Evolutionary conservation across 306 rosid species (phyloP), one percentile per base, ranked within the genome.

Genomic region (Spatholobus suberectus): DNA sequence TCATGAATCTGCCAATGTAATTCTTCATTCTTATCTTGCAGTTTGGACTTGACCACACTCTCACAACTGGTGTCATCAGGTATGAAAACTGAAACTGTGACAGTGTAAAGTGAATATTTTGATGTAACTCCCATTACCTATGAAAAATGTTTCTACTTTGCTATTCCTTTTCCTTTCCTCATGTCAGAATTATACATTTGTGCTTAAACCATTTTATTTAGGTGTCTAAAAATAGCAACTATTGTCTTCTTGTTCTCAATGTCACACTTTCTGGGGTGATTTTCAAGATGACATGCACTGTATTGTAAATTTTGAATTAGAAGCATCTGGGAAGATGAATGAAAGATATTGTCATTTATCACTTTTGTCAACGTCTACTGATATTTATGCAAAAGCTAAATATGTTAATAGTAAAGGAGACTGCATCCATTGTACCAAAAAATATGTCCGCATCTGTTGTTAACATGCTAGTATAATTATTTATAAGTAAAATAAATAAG

Each of bases 41-140:
- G 99, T 96, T 96, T 88, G 99, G 99, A 86, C 98, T 94, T 61
- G 98, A 94, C 76, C 97, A 94, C 89, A 94, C 98, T 73, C 98
- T 94, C 73, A 94, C 98, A 7, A 94, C 97, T 26, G 97, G 98
- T 26, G 98, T 94, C 86, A 92, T 94, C 81, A 94, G 99, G 99
- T 96, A 90, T 58, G 57, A 54, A 77, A 71, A 72, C 49, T 70
- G 65, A 57, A 78, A 68, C n/a, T n/a, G n/a, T n/a, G n/a, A n/a
- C n/a, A 73, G 57, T 24, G 26, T 54, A 18, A 35, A 65, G 27
- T 73, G 63, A 86, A 55, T 49, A 26, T 29, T 77, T 81, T 78
- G 13, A 55, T 78, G 35, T 35, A 24, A 29, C 29, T 66, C 17
- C 17, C 59, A 26, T 57, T 51, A 32, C 82, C 62, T 70, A 20